Evolutionary conservation across 139 green algal species (phyloP), one percentile per base, ranked within the genome.

Genomic region (Closterium sp.): DNA sequence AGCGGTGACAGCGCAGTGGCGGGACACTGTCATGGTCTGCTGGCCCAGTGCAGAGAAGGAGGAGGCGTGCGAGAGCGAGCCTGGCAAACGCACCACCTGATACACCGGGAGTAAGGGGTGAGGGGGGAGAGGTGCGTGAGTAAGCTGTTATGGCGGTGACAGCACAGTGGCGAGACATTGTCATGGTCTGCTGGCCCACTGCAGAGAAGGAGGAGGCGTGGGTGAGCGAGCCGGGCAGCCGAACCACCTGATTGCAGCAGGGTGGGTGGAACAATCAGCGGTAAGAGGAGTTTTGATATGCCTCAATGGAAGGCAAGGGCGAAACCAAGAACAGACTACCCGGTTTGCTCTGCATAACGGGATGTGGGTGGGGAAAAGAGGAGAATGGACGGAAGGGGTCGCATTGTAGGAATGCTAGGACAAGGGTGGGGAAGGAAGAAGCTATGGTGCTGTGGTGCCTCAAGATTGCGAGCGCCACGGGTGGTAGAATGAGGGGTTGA

Each of bases 81-180:
- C 70, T 86, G 86, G 31, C 19, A 45, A 4, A 0, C 31, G 85
- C 31, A 45, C 30, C 85, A 70, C 38, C 38, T 31, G 87, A 21
- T 28, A 3, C 2, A 38, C 32, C 32, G 32, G 32, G 32, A 38
- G 32, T 38, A 3, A 3, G 86, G 10, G 22, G 31, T 29, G 31
- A 45, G 13, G 86, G n/a, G n/a, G 4, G 86, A 6, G 31, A 6
- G 9, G n/a, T 11, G 27, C 70, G 31, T 89, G 32, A 38, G 32
- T 38, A 38, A 7, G 32, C 32, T 38, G 32, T 38, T 3, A 99
- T 97, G 28, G 93, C 96, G 1, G 96, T 97, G 11, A 99, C 97
- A 38, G 93, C 89, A 30, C 91, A 94, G 89, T 94, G 91, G 24
- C 88, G 30, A 95, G 94, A 87, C 90, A 91, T 27, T 95, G 95